These are phyloP conservation scores for Camellia lanceoleosa DNA, from an alignment of 148 eudicot species.

Conservation along the genomic window DNA sequence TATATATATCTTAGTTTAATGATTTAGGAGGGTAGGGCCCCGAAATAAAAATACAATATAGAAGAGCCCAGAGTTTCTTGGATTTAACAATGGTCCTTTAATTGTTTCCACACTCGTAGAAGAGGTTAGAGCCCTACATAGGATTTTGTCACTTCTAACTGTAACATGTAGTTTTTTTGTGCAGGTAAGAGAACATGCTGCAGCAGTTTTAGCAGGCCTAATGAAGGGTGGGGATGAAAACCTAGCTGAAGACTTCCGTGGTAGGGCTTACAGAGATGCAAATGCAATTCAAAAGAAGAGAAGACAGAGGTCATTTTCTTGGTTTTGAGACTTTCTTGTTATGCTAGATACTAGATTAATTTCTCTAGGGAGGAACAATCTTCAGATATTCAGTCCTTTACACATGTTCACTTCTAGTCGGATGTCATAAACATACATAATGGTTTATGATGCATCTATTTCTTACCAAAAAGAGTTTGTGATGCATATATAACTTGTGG, in stretches of 20 bases:
- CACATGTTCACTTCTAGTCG: background rate
- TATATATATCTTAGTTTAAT: background rate
- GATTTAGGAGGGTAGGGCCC: background rate
- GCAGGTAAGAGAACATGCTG: conserved; percentile 99
- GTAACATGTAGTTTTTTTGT: conserved; percentile 12
- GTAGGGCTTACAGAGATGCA: conserved; percentile 76
- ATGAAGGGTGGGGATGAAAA: conserved; percentile 87
- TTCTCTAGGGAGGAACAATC: background rate
- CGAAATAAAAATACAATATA: background rate
- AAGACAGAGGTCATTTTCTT: conserved; percentile 59
- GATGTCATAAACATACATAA: background rate
- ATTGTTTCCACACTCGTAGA: too few species aligned
- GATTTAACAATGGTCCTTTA: conserved; percentile 2
- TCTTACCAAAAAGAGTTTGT: too few species aligned
- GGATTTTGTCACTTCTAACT: too few species aligned
- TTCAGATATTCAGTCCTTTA: background rate
- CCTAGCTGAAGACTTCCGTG: conserved; percentile 68
- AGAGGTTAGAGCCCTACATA: too few species aligned
- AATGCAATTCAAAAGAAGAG: conserved; percentile 52
- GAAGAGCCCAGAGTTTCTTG: conserved; percentile 3
- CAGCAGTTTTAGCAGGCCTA: conserved; percentile 93
- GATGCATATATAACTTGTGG: too few species aligned
- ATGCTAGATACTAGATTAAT: background rate
- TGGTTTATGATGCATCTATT: background rate
- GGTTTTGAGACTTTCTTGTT: conserved; percentile 1